Base-by-base conservation (phyloP, 139 green algal genomes). In the Desmodesmus armatus region DNA sequence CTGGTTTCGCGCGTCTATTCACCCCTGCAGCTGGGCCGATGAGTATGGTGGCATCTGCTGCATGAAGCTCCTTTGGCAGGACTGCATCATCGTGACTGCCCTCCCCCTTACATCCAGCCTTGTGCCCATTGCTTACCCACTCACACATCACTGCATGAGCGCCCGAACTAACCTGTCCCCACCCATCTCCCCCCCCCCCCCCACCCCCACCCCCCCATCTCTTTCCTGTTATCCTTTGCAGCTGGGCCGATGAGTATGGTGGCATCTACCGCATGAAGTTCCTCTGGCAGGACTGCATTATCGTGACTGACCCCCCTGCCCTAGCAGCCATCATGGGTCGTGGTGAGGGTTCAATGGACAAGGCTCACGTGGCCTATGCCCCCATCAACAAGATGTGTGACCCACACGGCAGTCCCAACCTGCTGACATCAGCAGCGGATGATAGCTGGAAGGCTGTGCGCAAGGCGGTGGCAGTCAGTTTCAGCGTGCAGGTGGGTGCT, bases 391-490 rank as follows among this genome's bases (percentile, higher is more conserved):
- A 85, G 53, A 94, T 94, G 91, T 90, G 86, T 63, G 55, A 70
- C 27, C 84, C 88, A 0, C 66, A 85, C 51, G 79, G 66, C 17
- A 53, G 88, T 35, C 40, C 89, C 78, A 94, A 94, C 85, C 72
- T 94, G 70, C 91, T 94, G 1, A 94, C 91, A 35, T 84, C 83
- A 37, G 37, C 69, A 23, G 87, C 89, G 2, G 89, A 92, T 74
- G 82, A 89, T 2, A 75, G n/a, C 19, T 94, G 91, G 91, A 83
- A 87, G 53, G 81, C 82, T 0, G 60, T 94, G n/a, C 89, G 91
- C 75, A 94, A 94, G 87, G 91, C 89, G 15, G 87, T 94, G 5
- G 91, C 91, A 4, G 78, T 89, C 60, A 86, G 85, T 15, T 94
- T 94, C 84, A 85, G 79, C 41, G 81, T 88, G n/a, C 76, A 82